Percentiles rank a stretch among this genome's conserved stretches.
These are phyloP conservation scores for Rhodotorula graminis DNA, from an alignment of 768 basidiomycete genomes.

Conservation along the genomic window DNA sequence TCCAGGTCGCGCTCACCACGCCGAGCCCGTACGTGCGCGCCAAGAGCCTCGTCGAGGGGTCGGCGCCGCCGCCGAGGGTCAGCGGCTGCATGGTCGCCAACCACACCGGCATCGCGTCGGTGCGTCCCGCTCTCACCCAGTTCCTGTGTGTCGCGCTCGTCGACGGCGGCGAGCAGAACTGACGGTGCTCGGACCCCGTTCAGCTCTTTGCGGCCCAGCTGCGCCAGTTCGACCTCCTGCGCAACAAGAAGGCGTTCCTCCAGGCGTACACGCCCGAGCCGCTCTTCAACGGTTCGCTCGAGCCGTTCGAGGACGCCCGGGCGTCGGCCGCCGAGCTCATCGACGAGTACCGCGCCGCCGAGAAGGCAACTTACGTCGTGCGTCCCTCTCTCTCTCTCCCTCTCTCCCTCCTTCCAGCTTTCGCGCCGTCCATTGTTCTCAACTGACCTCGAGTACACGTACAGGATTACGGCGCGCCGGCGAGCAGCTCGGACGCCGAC, in stretches of 20 bases:
- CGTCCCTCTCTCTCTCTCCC: constrained; percentile 47
- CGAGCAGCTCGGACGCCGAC: background rate
- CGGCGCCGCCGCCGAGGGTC: constrained; percentile 18
- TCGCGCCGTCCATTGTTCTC: no score
- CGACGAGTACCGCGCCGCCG: constrained; percentile 93
- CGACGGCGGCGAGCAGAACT: background rate
- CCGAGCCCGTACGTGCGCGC: constrained; percentile 71
- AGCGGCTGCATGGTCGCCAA: constrained; percentile 76
- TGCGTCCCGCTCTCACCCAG: constrained; percentile 49
- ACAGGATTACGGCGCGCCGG: constrained; percentile 7
- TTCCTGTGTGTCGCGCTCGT: constrained; percentile 43
- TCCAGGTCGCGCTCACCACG: constrained; percentile 91
- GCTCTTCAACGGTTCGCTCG: constrained; percentile 84
- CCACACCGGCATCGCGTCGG: constrained; percentile 93
- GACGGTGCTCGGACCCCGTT: background rate
- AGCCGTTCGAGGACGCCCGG: constrained; percentile 96
- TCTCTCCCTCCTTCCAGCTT: no score
- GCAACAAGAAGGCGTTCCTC: constrained; percentile 85
- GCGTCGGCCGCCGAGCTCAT: constrained; percentile 80
- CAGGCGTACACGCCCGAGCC: constrained; percentile 97
- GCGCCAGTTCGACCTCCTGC: constrained; percentile 83
- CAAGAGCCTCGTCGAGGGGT: background rate
- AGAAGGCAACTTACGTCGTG: constrained; percentile 88
- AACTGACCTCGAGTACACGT: no score
- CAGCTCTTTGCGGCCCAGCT: constrained; percentile 94